Conservation (phyloP, 257 asterid species). For the Nicotiana tabacum region DNA sequence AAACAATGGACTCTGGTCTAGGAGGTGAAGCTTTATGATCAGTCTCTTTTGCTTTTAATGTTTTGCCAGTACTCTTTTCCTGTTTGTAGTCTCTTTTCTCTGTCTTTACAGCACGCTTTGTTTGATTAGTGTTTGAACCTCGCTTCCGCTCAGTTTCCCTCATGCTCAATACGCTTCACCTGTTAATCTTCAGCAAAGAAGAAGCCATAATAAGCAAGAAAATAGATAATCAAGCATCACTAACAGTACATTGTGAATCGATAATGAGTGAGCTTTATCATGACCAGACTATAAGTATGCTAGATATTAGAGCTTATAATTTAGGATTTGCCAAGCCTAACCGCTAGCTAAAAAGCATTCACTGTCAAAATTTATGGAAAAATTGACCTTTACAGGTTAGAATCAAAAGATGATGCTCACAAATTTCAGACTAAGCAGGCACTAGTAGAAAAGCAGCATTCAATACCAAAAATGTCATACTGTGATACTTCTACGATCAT, state of each 20-base stretch:
- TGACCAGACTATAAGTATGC: background rate
- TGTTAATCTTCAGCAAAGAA: slow-evolving; percentile 25
- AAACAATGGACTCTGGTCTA: slow-evolving; percentile 23
- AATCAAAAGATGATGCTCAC: background rate
- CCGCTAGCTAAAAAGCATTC: background rate
- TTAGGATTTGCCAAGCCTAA: background rate
- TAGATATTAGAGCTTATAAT: background rate
- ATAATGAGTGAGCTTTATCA: background rate
- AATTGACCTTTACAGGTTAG: background rate
- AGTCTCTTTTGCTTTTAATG: slow-evolving; percentile 45
- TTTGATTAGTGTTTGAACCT: slow-evolving; percentile 46
- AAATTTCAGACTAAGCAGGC: background rate
- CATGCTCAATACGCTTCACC: slow-evolving; percentile 39
- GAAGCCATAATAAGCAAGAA: slow-evolving; percentile 12
- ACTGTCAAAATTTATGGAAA: background rate
- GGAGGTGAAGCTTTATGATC: slow-evolving; percentile 36
- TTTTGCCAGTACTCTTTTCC: slow-evolving; percentile 41
- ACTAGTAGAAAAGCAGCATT: background rate
- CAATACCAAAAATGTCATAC: background rate
- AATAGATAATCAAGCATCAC: background rate
- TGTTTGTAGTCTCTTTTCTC: slow-evolving; percentile 47
- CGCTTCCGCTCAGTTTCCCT: slow-evolving; percentile 66
- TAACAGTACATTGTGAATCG: background rate
- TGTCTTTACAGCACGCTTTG: slow-evolving; percentile 41
- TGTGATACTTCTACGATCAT: slow-evolving; percentile 9